These are phyloP conservation scores for Citrus cavaleriei DNA, from an alignment of 345 rosid genomes.

Conservation along the genomic window DNA sequence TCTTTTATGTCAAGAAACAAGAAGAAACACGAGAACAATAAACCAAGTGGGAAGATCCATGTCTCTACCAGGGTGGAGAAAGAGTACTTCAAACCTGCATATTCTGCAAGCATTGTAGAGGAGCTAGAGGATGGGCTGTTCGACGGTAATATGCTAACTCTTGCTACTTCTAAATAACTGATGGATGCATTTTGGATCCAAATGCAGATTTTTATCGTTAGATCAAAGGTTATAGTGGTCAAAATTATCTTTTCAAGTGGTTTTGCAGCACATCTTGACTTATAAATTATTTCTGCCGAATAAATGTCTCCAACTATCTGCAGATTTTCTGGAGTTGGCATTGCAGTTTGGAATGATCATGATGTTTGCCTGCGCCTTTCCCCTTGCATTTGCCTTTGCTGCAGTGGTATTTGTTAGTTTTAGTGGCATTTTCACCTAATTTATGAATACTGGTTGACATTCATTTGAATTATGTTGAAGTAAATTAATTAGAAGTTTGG, in stretches of 20 bases:
- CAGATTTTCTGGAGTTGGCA: slow-evolving; percentile 80
- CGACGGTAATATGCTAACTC: slow-evolving; percentile 53
- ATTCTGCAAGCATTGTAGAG: slow-evolving; percentile 76
- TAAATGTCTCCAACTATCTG: slow-evolving; percentile 6
- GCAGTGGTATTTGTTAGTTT: slow-evolving; percentile 47
- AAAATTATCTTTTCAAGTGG: not conserved
- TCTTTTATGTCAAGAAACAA: slow-evolving; percentile 50
- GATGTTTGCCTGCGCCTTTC: slow-evolving; percentile 99
- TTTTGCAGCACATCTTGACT: not conserved
- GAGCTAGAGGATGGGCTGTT: slow-evolving; percentile 94
- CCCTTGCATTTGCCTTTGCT: slow-evolving; percentile 77
- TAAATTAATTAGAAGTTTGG: slow-evolving; percentile 14
- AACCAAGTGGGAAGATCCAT: slow-evolving; percentile 48
- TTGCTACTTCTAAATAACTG: not conserved
- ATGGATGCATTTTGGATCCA: not conserved
- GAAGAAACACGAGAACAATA: slow-evolving; percentile 48
- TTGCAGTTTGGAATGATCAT: slow-evolving; percentile 95
- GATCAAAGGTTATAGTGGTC: not conserved
- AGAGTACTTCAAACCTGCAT: slow-evolving; percentile 78
- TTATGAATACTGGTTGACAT: not conserved
- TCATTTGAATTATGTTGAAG: not conserved
- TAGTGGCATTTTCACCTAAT: not conserved
- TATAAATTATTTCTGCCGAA: not conserved
- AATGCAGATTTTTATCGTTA: not conserved
- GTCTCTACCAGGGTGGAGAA: slow-evolving; percentile 83